A percentile compares a stretch with the other conserved stretches of the same genome.
Conservation (phyloP, 257 asterid species). For the Verbena officinalis region DNA sequence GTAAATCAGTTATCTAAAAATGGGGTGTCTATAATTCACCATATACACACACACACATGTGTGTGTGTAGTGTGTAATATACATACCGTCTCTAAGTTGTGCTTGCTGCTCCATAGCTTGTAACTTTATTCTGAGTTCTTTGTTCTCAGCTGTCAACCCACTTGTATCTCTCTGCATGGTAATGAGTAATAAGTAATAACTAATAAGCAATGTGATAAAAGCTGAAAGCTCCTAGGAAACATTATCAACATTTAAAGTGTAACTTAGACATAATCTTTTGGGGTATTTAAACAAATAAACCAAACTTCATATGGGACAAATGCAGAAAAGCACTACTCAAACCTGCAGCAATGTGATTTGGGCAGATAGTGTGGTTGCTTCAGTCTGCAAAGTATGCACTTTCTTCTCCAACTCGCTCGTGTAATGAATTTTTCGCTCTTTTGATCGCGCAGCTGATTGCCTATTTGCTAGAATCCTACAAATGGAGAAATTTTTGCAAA, state of each 20-base stretch:
- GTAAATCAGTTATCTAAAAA: background rate
- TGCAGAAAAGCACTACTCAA: background rate
- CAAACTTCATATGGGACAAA: no score
- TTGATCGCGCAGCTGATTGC: constrained; percentile 92
- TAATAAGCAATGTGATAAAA: no score
- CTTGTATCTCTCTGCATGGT: constrained; percentile 79
- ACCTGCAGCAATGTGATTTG: constrained; percentile 85
- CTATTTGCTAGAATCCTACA: constrained; percentile 88
- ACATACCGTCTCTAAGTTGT: constrained; percentile 82
- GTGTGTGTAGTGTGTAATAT: background rate
- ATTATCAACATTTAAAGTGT: background rate
- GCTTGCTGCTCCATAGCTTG: constrained; percentile 87
- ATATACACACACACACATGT: no score
- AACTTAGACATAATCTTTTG: no score
- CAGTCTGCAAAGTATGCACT: constrained; percentile 87
- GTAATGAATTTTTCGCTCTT: constrained; percentile 80
- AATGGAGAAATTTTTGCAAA: background rate
- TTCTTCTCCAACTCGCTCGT: constrained; percentile 85
- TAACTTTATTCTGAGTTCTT: constrained; percentile 77
- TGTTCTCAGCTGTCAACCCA: constrained; percentile 75
- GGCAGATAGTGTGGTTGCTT: constrained; percentile 87
- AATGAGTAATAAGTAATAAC: no score
- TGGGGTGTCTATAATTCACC: no score
- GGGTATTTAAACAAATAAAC: no score
- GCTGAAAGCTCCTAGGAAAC: constrained; percentile 7